A percentile compares a stretch with the other conserved stretches of the same genome.
Evolutionary conservation across 2,329 filamentous ascomycete species (phyloP).

Genomic region (Pleoardoris graminearum): DNA sequence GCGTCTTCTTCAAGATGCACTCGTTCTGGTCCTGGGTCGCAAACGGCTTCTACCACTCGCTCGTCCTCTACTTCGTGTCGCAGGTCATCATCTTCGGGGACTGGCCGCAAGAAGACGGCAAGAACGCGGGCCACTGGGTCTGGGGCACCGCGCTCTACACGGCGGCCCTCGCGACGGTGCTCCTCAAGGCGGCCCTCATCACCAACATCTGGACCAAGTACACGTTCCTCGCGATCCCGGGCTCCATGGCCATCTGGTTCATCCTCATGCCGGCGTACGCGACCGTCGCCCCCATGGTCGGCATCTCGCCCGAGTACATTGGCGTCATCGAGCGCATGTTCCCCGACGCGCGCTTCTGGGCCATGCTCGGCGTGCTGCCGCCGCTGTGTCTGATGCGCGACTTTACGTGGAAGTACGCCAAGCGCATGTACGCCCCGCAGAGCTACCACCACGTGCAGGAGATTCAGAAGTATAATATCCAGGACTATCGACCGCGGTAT

Average conservation of each 20-base stretch:
- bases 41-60: constrained; percentile 94
- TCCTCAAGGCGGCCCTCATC: constrained; percentile 91
- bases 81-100: constrained; percentile 83
- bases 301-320: constrained; percentile 80
- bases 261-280: constrained; percentile 87
- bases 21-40: constrained; percentile 91
- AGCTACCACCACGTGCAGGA: constrained; percentile 98
- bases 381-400: constrained; percentile 83
- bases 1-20: constrained; percentile 89
- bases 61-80: constrained; percentile 86
- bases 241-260: constrained; percentile 89
- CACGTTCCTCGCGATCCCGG: constrained; percentile 91
- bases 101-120: constrained; percentile 75
- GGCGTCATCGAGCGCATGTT: constrained; percentile 83
- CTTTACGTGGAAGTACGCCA: constrained; percentile 95
- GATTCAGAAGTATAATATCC: constrained; percentile 99
- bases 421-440: constrained; percentile 95
- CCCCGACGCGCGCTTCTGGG: constrained; percentile 83
- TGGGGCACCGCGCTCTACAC: constrained; percentile 97
- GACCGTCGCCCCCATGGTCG: constrained; percentile 78
- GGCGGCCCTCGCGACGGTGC: constrained; percentile 86
- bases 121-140: constrained; percentile 90
- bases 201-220: constrained; percentile 99
- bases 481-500: constrained; percentile 94
- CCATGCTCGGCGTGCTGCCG: constrained; percentile 81